Base-by-base conservation (phyloP, 139 green algal genomes). In the Diplosphaera chodatii region DNA sequence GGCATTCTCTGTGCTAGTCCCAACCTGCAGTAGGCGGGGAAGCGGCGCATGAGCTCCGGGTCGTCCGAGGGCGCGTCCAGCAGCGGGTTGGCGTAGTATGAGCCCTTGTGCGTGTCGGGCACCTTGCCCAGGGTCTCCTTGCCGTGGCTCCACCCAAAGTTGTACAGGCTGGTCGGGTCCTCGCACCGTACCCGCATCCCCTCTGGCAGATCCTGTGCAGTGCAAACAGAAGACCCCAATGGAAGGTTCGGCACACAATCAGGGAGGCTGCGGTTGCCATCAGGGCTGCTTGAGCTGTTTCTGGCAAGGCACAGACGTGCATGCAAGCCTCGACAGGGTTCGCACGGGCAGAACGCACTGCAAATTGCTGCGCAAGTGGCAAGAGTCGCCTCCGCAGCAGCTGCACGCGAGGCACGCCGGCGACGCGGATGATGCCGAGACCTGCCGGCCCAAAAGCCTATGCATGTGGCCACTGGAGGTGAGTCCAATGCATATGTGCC, bases 41-140 rank as follows among this genome's bases (percentile, higher is more conserved):
- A 86, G 8, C 41, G 32, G 1, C 22, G 22, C 55, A 75, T 59
- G 40, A 78, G 73, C 31, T 33, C 25, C 13, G 37, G 0, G n/a
- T 71, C 65, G 33, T 63, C 55, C 71, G 75, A 66, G 0, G 64
- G 67, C 0, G 31, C n/a, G 32, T 90, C 84, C 10, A 70, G 25
- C 27, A 82, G 25, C 2, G 88, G 88, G 76, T 93, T 94, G 64
- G 83, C 88, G 33, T 94, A 93, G 68, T 74, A 93, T 34, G 66
- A 81, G 63, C 82, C 83, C 72, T 92, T 92, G 68, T 80, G 40
- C 20, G 37, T 81, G 78, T 94, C 89, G 0, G 56, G 74, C 16
- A 56, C 22, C 0, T 67, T 70, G 16, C 66, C 63, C 30, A 94
- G 78, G 18, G 48, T 66, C 65, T 94, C 89, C 74, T 77, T 79